phyloP scores from a whole-genome alignment of 2,329 filamentous ascomycete genomes.

The Fusarium pseudograminearum region DNA sequence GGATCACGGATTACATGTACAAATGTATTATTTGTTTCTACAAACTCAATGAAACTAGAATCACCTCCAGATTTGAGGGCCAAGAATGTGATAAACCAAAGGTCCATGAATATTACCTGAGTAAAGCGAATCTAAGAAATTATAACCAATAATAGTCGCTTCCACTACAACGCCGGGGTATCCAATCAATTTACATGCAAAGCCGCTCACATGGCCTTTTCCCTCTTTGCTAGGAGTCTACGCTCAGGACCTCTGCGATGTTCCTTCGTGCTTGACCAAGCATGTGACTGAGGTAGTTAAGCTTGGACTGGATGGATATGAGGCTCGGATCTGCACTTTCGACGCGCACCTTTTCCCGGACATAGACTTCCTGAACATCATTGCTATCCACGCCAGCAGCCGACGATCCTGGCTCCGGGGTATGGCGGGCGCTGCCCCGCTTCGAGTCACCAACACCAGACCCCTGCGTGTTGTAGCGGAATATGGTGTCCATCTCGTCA shows the following conservation, averaged over 20 bases:
- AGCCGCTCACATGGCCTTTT: conserved; percentile 25
- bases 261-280: conserved; percentile 77
- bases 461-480: conserved; percentile 67
- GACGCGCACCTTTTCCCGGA: conserved; percentile 89
- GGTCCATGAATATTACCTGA: neutral
- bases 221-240: conserved; percentile 51
- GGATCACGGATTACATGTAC: conserved; percentile 47
- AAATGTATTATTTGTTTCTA: conserved; percentile 43
- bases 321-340: conserved; percentile 91
- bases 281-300: conserved; percentile 80
- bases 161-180: conserved; percentile 43
- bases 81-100: conserved; percentile 7
- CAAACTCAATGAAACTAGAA: conserved; percentile 29
- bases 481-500: conserved; percentile 83
- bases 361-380: conserved; percentile 73
- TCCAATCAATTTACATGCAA: conserved; percentile 44
- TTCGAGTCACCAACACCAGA: conserved; percentile 46
- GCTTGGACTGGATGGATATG: conserved; percentile 84
- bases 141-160: conserved; percentile 20
- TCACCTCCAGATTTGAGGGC: conserved; percentile 1
- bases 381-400: conserved; percentile 34
- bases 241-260: conserved; percentile 81
- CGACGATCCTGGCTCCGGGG: conserved; percentile 40
- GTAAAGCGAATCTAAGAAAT: neutral
- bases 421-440: conserved; percentile 44